Conservation (phyloP, 192 early-diverging fungal species). For the Backusella australiensis region DNA sequence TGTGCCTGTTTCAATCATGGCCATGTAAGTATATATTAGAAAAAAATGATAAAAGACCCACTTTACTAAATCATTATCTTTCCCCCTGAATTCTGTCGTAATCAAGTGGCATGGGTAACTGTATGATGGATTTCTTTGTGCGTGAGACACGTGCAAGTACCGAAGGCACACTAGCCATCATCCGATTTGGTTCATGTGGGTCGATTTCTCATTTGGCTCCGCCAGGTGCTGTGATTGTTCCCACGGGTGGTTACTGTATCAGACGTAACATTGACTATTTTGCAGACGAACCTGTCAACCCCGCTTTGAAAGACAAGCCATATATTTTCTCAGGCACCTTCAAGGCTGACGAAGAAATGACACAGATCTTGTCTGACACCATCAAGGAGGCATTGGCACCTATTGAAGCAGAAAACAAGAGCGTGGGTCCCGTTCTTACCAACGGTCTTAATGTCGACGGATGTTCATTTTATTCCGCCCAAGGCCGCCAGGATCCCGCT, state of each 20-base stretch:
- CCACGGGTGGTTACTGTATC: slow-evolving; percentile 48
- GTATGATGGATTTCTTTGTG: slow-evolving; percentile 93
- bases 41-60: not conserved
- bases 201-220: slow-evolving; percentile 51
- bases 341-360: slow-evolving; percentile 60
- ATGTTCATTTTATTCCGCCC: slow-evolving; percentile 86
- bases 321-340: slow-evolving; percentile 67
- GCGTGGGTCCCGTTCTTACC: slow-evolving; percentile 26
- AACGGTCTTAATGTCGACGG: slow-evolving; percentile 72
- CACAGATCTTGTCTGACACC: slow-evolving; percentile 26
- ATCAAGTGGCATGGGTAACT: slow-evolving; percentile 57
- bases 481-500: slow-evolving; percentile 66
- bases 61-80: not conserved
- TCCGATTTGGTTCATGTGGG: slow-evolving; percentile 88
- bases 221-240: slow-evolving; percentile 70
- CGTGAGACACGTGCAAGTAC: slow-evolving; percentile 81
- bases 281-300: slow-evolving; percentile 24
- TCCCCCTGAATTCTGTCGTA: not conserved
- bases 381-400: slow-evolving; percentile 38
- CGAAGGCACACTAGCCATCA: slow-evolving; percentile 72
- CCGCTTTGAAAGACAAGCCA: slow-evolving; percentile 32
- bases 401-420: not conserved
- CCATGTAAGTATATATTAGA: slow-evolving; percentile 52
- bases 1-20: slow-evolving; percentile 77
- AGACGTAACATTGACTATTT: slow-evolving; percentile 75